phyloP scores from a whole-genome alignment of 1,139 yeast genomes.

The Candida sp. region DNA sequence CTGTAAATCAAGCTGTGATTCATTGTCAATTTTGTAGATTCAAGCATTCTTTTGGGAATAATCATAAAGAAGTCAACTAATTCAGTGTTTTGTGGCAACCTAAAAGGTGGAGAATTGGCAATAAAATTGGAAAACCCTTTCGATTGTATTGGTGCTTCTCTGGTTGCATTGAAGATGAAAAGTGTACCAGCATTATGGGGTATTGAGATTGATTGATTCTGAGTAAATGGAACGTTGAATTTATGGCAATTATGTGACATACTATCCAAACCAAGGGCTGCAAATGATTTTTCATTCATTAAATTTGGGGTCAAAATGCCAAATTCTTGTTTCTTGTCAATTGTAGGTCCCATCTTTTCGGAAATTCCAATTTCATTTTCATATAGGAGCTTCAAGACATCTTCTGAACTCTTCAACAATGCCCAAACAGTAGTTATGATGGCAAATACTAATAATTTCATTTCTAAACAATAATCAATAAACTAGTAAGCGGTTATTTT shows the following conservation, averaged over 20 bases:
- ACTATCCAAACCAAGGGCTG: neutral
- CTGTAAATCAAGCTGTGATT: conserved; percentile 9
- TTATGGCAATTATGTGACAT: neutral
- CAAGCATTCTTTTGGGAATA: conserved; percentile 18
- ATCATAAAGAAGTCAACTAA: conserved; percentile 31
- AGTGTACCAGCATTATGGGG: neutral
- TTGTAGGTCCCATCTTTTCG: neutral
- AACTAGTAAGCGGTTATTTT: neutral
- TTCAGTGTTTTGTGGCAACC: conserved; percentile 25
- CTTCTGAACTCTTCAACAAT: neutral
- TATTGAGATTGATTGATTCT: neutral
- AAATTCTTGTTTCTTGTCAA: neutral
- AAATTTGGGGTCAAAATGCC: neutral
- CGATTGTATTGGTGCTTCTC: neutral
- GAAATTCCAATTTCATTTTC: neutral
- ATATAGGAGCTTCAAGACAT: neutral
- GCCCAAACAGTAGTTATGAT: neutral
- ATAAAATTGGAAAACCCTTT: neutral
- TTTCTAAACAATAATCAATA: neutral
- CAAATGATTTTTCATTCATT: neutral
- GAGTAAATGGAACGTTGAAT: neutral
- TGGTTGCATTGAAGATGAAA: neutral
- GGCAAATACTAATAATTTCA: neutral
- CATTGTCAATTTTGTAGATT: conserved; percentile 4
- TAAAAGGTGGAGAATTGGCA: conserved; percentile 30